Conservation (phyloP, 805 yeast species). For the Middelhovenomyces tepae region DNA sequence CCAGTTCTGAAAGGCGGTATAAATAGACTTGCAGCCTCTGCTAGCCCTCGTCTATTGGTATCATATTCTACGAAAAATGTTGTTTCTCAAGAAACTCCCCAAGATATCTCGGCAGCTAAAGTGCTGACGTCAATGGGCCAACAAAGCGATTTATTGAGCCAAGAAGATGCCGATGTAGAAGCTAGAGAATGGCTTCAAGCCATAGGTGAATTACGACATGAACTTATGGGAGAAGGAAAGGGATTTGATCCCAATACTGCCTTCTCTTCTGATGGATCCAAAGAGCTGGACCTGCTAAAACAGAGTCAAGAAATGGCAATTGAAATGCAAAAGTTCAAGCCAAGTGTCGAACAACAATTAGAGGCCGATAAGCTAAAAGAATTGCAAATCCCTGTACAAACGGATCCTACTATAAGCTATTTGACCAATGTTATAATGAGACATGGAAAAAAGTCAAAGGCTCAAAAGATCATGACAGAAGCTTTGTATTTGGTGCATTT, state of each 20-base stretch:
- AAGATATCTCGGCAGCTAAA: too few relatives aligned
- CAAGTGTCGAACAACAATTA: slow-evolving; percentile 54
- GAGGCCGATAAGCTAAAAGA: slow-evolving; percentile 44
- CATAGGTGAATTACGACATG: slow-evolving; percentile 30
- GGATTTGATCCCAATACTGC: slow-evolving; percentile 32
- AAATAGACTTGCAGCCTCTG: background rate
- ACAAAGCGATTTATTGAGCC: slow-evolving; percentile 7
- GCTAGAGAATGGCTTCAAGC: slow-evolving; percentile 37
- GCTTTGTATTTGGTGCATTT: slow-evolving; percentile 75
- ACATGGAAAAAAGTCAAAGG: slow-evolving; percentile 78
- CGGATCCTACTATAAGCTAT: slow-evolving; percentile 66
- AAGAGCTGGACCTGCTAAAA: slow-evolving; percentile 27
- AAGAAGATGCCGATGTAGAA: slow-evolving; percentile 28
- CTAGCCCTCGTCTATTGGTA: background rate
- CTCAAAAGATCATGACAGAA: slow-evolving; percentile 61
- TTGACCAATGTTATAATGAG: slow-evolving; percentile 86
- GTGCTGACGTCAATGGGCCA: slow-evolving; percentile 1
- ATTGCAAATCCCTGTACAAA: slow-evolving; percentile 48
- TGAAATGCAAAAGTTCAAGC: slow-evolving; percentile 23
- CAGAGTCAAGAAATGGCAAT: slow-evolving; percentile 19
- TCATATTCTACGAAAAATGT: slow-evolving; percentile 1
- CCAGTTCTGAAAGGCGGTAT: too few relatives aligned
- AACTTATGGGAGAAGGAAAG: slow-evolving; percentile 29
- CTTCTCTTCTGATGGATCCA: slow-evolving; percentile 33
- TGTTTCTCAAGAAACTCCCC: too few relatives aligned